Evolutionary conservation across 768 basidiomycete species (phyloP), one percentile per base, ranked within the genome.

Genomic region (Agrocybe pediades): DNA sequence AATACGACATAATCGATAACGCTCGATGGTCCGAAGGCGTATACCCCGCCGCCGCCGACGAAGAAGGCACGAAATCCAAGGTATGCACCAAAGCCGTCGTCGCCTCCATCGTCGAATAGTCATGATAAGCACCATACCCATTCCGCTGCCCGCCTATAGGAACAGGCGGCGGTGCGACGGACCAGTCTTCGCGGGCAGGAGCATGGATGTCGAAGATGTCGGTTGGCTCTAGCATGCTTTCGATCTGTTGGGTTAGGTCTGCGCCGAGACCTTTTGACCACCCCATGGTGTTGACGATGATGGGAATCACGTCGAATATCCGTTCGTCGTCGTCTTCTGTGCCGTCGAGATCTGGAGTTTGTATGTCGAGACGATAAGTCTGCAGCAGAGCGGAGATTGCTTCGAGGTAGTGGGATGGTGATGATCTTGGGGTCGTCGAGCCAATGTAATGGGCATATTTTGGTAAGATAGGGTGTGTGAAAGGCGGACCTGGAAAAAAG

Each of bases 281-380:
- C 2, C 96, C 96, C 85, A 96, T 95, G 0, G 92, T 98, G 66
- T 98, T 99, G 48, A 98, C 82, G 15, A 98, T 83, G 16, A 98
- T 81, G 0, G 96, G 96, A 4, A 95, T 82, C 23, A 71, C 55
- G 45, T 88, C 84, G 6, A 65, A 61, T 20, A 88, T 78, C 39
- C 81, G 76, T 1, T 70, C 68, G 2, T 68, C 66, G 6, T 66
- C 65, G 15, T 65, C 62, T 42, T 57, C 56, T 20, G 67, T 57
- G 11, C 53, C 56, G 17, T 50, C 49, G 7, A 29, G 24, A 16
- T 66, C 60, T 1, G 79, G 72, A 46, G 75, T 77, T 57, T 86
- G 86, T 4, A 95, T 64, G 42, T 95, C 90, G 27, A 87, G 72
- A 19, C 77, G 82, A 66, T 88, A 93, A 0, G 75, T 74, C 53